Base-by-base conservation (phyloP, 139 green algal species). In the Astrephomene gubernaculifera region DNA sequence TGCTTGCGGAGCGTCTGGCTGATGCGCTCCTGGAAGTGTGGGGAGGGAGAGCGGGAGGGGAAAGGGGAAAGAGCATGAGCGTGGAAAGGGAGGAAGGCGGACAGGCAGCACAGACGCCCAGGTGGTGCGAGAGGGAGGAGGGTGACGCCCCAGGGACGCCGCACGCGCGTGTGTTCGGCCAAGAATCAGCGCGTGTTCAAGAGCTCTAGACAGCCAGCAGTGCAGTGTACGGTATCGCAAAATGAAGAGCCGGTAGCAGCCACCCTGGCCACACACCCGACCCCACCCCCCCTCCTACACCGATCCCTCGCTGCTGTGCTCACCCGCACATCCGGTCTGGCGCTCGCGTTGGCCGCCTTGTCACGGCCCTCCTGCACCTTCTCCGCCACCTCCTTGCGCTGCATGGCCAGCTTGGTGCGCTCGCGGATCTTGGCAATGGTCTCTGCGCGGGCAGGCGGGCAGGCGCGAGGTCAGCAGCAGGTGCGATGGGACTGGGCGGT, bases 401-500 rank as follows among this genome's bases (percentile, higher is more conserved):
- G 29, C 87, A 91, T 89, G 3, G 87, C 87, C 61, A n/a, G 31
- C 33, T 57, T 67, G 0, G 87, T 89, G n/a, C 65, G 64, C 76
- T 73, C 78, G 1, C 79, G 63, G 39, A 89, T 89, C 64, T 89
- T 91, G 10, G 71, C 87, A 24, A 89, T 87, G 3, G 83, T 89
- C 33, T 87, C 87, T 88, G 68, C 29, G 36, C 24, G 52, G 36
- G 49, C n/a, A 33, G 17, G 36, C 29, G 61, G 44, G 27, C 17
- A 85, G n/a, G 10, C 65, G 35, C 29, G 54, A 12, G 9, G 25
- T 25, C 35, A 86, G 38, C n/a, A n/a, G n/a, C n/a, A n/a, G n/a
- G n/a, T n/a, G n/a, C n/a, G n/a, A n/a, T n/a, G n/a, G n/a, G n/a
- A n/a, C n/a, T n/a, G n/a, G n/a, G n/a, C n/a, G n/a, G n/a, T n/a